Percentiles rank a stretch among this genome's conserved stretches.
phyloP scores from a whole-genome alignment of 495 filamentous ascomycete species.

The Niebla homalea region DNA sequence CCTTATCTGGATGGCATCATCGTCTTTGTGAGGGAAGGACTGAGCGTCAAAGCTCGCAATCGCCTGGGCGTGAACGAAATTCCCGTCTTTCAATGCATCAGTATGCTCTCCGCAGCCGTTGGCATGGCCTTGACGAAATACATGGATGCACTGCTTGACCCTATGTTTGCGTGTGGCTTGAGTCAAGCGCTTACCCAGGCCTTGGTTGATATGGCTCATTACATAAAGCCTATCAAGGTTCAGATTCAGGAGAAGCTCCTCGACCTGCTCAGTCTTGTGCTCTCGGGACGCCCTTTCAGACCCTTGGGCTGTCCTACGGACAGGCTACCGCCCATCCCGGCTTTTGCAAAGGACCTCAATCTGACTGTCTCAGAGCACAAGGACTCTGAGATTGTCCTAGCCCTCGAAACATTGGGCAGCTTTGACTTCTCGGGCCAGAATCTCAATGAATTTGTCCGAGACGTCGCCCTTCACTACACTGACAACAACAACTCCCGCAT shows the following conservation, averaged over 20 bases:
- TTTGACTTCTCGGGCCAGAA: conserved; percentile 84
- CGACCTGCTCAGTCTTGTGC: conserved; percentile 85
- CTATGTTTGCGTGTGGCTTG: conserved; percentile 91
- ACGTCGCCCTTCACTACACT: conserved; percentile 95
- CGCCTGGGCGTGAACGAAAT: conserved; percentile 56
- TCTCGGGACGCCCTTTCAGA: conserved; percentile 82
- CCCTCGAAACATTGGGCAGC: conserved; percentile 82
- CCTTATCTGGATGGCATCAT: conserved; percentile 91
- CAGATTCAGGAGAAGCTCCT: conserved; percentile 88
- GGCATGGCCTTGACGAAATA: conserved; percentile 96
- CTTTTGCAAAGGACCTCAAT: conserved; percentile 77
- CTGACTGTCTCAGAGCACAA: conserved; percentile 44
- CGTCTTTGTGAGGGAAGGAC: conserved; percentile 78
- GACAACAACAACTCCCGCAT: conserved; percentile 91
- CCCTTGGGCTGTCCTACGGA: conserved; percentile 78
- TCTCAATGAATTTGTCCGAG: conserved; percentile 93
- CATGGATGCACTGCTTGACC: conserved; percentile 88
- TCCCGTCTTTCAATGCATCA: conserved; percentile 97
- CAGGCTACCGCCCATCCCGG: conserved; percentile 51
- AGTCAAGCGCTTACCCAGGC: conserved; percentile 88
- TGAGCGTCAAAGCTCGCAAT: conserved; percentile 70
- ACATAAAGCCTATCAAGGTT: conserved; percentile 85
- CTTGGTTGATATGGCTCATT: conserved; percentile 94
- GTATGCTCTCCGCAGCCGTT: conserved; percentile 85
- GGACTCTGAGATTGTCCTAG: conserved; percentile 81